A percentile compares a stretch with the other conserved stretches of the same genome.
Conservation (phyloP, 345 rosid species). For the Pistacia atlantica region DNA sequence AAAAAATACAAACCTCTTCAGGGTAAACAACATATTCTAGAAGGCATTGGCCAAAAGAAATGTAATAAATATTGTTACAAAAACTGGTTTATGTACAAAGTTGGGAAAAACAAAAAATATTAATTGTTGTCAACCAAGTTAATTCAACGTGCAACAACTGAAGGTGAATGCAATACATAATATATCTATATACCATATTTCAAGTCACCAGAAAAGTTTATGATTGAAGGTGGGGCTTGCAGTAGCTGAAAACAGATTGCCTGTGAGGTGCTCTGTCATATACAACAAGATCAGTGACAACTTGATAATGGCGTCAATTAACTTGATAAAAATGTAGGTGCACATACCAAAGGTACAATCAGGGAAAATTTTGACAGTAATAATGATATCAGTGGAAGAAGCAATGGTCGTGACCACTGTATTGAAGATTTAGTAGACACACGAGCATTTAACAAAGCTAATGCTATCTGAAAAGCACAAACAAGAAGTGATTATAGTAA, state of each 20-base stretch:
- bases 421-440: conserved; percentile 68
- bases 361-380: conserved; percentile 80
- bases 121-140: not conserved
- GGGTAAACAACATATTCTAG: not conserved
- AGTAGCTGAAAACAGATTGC: conserved; percentile 82
- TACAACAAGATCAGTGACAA: conserved; percentile 20
- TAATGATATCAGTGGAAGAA: conserved; percentile 65
- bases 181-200: conserved; percentile 62
- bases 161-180: conserved; percentile 3
- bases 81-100: not conserved
- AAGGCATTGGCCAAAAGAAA: not conserved
- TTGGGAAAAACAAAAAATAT: not conserved
- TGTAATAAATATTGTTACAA: not conserved
- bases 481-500: conserved; percentile 2
- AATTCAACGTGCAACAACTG: conserved; percentile 8
- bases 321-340: conserved; percentile 2
- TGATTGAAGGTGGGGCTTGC: conserved; percentile 68
- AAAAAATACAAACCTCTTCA: not conserved
- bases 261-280: conserved; percentile 69
- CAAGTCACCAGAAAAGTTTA: conserved; percentile 83
- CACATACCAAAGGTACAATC: conserved; percentile 79
- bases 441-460: conserved; percentile 84
- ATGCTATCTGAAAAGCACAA: conserved; percentile 51
- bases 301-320: conserved; percentile 5
- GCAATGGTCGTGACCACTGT: conserved; percentile 63